Conservation (phyloP, 345 rosid species). For the Populus deltoides region DNA sequence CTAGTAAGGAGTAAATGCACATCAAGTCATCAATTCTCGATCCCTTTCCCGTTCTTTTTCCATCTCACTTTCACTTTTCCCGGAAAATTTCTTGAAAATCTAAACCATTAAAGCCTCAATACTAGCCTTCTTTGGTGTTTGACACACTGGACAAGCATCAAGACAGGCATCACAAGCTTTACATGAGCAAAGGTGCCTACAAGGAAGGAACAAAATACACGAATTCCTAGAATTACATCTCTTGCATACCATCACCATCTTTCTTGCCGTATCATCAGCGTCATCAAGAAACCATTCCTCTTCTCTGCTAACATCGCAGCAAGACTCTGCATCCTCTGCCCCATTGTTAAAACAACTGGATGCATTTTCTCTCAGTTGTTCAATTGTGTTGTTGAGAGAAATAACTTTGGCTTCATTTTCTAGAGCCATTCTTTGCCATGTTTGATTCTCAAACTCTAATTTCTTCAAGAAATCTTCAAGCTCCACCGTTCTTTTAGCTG, state of each 20-base stretch:
- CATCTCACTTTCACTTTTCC: conserved; percentile 20
- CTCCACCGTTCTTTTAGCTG: conserved; percentile 25
- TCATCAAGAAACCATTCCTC: conserved; percentile 6
- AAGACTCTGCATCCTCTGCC: conserved; percentile 56
- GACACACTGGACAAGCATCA: conserved; percentile 70
- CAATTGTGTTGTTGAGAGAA: conserved; percentile 35
- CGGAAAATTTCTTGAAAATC: conserved; percentile 39
- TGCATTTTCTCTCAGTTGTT: conserved; percentile 45
- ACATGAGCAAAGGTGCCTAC: conserved; percentile 89
- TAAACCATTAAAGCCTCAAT: conserved; percentile 56
- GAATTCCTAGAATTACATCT: conserved; percentile 48
- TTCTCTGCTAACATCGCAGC: conserved; percentile 30
- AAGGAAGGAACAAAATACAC: conserved; percentile 81
- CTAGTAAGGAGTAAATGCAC: not conserved
- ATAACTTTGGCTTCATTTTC: conserved; percentile 36
- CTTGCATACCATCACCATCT: conserved; percentile 38
- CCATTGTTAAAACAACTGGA: conserved; percentile 33
- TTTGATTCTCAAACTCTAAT: conserved; percentile 32
- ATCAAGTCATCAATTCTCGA: not conserved
- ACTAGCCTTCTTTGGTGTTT: conserved; percentile 57
- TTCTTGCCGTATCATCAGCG: not conserved
- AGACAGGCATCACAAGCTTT: conserved; percentile 51
- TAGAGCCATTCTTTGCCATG: conserved; percentile 38
- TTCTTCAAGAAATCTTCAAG: conserved; percentile 26
- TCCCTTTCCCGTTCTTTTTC: not conserved